Percentiles rank a stretch among this genome's conserved stretches.
These are phyloP conservation scores for Middelhovenomyces tepae DNA, from an alignment of 805 yeast species.

Conservation along the genomic window DNA sequence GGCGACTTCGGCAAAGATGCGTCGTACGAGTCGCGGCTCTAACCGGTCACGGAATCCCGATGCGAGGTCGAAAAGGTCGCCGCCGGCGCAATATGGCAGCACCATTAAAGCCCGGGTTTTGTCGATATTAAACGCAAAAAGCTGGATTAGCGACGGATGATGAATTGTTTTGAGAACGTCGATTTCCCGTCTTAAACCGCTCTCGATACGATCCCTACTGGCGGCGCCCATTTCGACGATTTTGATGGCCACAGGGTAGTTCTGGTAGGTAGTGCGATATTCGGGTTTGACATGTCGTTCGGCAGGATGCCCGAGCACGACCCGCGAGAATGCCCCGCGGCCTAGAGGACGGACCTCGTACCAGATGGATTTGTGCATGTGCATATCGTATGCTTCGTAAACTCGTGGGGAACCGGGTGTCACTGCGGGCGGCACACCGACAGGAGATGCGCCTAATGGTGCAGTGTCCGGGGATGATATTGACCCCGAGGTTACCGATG, in stretches of 20 bases:
- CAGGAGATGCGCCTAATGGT: constrained; percentile 5
- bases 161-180: constrained; percentile 24
- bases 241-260: constrained; percentile 56
- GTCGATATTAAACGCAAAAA: constrained; percentile 36
- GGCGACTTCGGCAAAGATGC: constrained; percentile 63
- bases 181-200: constrained; percentile 36
- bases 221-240: constrained; percentile 39
- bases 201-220: constrained; percentile 45
- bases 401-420: constrained; percentile 2
- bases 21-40: constrained; percentile 41
- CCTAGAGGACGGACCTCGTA: constrained; percentile 27
- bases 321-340: constrained; percentile 33
- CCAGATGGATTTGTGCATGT: constrained; percentile 22
- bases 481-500: constrained; percentile 9
- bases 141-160: constrained; percentile 63
- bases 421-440: constrained; percentile 5
- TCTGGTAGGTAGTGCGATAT: constrained; percentile 12
- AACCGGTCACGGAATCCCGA: constrained; percentile 36
- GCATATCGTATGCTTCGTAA: constrained; percentile 25
- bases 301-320: constrained; percentile 22
- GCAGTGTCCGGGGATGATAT: constrained; percentile 9
- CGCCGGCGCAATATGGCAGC: constrained; percentile 73
- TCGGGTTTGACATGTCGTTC: constrained; percentile 24
- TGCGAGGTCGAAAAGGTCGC: constrained; percentile 68
- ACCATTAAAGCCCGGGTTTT: constrained; percentile 40